Conservation (phyloP, 2,329 filamentous ascomycete species). For the Colletotrichum tamarilloi region DNA sequence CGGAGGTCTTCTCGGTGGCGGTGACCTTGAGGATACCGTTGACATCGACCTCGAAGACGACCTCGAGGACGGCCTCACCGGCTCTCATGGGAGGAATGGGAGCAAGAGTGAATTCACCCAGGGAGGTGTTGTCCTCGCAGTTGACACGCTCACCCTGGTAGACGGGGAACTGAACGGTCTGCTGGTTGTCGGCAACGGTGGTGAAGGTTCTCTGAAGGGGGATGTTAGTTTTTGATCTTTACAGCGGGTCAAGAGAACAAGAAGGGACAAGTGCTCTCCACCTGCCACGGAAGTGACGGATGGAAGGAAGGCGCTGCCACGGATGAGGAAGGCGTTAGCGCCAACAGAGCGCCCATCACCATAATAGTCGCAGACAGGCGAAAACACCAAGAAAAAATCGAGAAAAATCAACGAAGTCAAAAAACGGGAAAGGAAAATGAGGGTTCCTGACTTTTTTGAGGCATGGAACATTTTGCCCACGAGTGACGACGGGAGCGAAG, state of each 20-base stretch:
- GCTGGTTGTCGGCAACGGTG: constrained; percentile 81
- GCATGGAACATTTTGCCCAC: constrained; percentile 80
- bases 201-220: constrained; percentile 74
- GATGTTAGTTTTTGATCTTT: constrained; percentile 6
- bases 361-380: background rate
- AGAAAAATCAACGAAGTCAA: no score
- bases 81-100: constrained; percentile 90
- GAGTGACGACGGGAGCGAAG: constrained; percentile 91
- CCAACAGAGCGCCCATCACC: no score
- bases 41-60: constrained; percentile 99
- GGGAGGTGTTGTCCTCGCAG: constrained; percentile 97
- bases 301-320: background rate
- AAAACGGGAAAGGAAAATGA: no score
- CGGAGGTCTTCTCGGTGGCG: constrained; percentile 98
- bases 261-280: no score
- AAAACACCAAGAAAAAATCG: constrained; percentile 41
- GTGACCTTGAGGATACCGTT: constrained; percentile 99
- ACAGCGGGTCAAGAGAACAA: no score
- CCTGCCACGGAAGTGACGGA: background rate
- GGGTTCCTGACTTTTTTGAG: constrained; percentile 49
- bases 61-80: constrained; percentile 95
- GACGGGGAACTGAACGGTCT: constrained; percentile 90
- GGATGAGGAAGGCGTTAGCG: background rate
- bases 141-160: constrained; percentile 98
- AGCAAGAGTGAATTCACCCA: constrained; percentile 96